phyloP scores from a whole-genome alignment of 2,329 filamentous ascomycete genomes.

The Ascochyta lentis region DNA sequence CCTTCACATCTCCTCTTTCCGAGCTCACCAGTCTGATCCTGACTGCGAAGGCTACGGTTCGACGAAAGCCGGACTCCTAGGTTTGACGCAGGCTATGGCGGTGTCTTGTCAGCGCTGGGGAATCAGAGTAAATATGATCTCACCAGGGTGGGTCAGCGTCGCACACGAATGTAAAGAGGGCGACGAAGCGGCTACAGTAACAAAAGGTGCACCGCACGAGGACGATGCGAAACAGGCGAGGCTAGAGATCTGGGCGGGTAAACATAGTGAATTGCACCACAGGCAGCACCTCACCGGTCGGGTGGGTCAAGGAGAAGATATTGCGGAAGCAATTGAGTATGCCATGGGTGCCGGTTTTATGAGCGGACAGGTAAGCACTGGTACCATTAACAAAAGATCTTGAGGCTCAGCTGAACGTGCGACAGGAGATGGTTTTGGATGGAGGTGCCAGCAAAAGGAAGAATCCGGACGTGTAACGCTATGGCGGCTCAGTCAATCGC shows the following conservation, averaged over 20 bases:
- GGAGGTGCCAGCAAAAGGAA: conserved; percentile 33
- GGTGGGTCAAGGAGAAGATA: conserved; percentile 58
- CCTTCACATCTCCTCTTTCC: conserved; percentile 59
- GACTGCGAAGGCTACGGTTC: conserved; percentile 59
- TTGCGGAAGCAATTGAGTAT: conserved; percentile 52
- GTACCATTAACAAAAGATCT: no score
- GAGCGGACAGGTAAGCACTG: conserved; percentile 50
- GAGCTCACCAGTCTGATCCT: conserved; percentile 57
- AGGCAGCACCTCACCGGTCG: conserved; percentile 58
- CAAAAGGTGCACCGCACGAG: conserved; percentile 25
- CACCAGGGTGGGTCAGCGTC: conserved; percentile 61
- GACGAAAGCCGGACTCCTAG: conserved; percentile 58
- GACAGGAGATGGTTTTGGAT: conserved; percentile 29
- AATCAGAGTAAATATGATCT: conserved; percentile 56
- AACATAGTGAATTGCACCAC: conserved; percentile 54
- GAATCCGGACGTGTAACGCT: conserved; percentile 22
- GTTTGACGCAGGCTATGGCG: conserved; percentile 57
- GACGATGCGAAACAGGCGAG: conserved; percentile 21
- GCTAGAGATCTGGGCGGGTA: conserved; percentile 52
- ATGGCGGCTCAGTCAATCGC: not conserved
- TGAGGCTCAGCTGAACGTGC: not conserved
- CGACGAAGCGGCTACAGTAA: conserved; percentile 47
- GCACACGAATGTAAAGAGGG: conserved; percentile 50
- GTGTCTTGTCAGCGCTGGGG: conserved; percentile 52
- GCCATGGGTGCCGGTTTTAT: conserved; percentile 50